Conservation (phyloP, 2,329 filamentous ascomycete species). For the Trichoderma simmonsii region DNA sequence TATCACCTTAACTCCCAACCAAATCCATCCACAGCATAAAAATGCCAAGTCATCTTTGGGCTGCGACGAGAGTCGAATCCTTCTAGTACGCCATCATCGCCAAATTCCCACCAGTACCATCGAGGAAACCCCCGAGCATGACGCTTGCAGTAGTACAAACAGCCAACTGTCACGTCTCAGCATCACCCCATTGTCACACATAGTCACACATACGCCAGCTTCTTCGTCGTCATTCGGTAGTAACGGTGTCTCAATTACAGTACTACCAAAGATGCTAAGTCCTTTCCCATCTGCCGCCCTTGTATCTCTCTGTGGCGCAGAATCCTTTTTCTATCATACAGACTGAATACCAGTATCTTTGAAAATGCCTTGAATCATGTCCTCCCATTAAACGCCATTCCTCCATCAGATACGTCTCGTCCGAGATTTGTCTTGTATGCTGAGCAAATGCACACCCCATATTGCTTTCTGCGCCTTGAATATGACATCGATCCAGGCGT, state of each 20-base stretch:
- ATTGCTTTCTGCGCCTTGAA: not conserved
- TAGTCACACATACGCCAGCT: not conserved
- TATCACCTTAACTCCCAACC: not conserved
- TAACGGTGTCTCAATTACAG: not conserved
- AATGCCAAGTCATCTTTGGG: not conserved
- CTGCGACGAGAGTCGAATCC: not conserved
- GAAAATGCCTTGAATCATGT: not conserved
- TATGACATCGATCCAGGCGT: not conserved
- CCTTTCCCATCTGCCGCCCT: not conserved
- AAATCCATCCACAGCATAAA: not conserved
- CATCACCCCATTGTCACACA: not conserved
- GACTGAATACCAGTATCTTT: not conserved
- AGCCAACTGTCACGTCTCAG: not conserved
- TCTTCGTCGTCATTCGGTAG: not conserved
- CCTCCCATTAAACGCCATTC: conserved; percentile 12
- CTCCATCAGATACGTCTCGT: not conserved
- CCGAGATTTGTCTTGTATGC: not conserved
- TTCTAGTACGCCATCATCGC: not conserved
- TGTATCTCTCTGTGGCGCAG: not conserved
- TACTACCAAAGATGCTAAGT: not conserved
- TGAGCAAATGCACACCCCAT: conserved; percentile 9
- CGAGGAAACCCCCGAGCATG: not conserved
- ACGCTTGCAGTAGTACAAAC: not conserved
- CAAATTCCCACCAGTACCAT: not conserved
- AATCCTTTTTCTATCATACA: not conserved